phyloP scores from a whole-genome alignment of 352 stramenopile genomes.

The Detonula confervacea region DNA sequence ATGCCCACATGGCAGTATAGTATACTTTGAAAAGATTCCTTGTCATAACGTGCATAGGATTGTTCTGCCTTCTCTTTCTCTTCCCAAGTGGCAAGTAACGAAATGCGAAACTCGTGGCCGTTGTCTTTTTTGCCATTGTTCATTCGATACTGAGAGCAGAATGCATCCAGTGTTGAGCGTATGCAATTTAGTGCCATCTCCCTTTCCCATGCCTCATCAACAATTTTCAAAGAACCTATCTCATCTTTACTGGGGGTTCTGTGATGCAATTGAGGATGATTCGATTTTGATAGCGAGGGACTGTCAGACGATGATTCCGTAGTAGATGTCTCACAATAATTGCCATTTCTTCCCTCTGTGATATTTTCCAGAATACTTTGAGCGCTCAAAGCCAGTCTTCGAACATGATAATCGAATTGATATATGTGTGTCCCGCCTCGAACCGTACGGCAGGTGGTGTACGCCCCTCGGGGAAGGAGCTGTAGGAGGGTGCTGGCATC shows the following conservation, averaged over 20 bases:
- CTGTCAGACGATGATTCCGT: too few relatives aligned
- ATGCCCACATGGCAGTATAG: slow-evolving; percentile 50
- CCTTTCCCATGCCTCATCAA: slow-evolving; percentile 33
- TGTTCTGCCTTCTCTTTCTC: slow-evolving; percentile 4
- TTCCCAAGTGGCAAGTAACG: slow-evolving; percentile 48
- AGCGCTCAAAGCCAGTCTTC: slow-evolving; percentile 32
- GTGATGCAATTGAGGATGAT: slow-evolving; percentile 34
- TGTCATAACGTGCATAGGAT: slow-evolving; percentile 7
- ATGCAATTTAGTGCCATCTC: slow-evolving; percentile 39
- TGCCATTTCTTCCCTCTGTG: not conserved
- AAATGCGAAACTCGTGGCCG: slow-evolving; percentile 41
- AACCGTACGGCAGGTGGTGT: slow-evolving; percentile 51
- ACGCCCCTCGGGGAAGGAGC: slow-evolving; percentile 39
- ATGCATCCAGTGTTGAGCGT: slow-evolving; percentile 25
- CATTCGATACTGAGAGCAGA: slow-evolving; percentile 14
- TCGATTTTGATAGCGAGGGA: not conserved
- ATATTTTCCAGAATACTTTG: slow-evolving; percentile 35
- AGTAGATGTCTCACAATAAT: slow-evolving; percentile 1
- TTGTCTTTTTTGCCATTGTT: not conserved
- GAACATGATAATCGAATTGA: slow-evolving; percentile 57
- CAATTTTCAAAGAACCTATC: slow-evolving; percentile 21
- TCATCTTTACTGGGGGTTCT: slow-evolving; percentile 14
- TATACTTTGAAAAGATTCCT: slow-evolving; percentile 13
- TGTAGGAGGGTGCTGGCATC: slow-evolving; percentile 37
- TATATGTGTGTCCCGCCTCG: slow-evolving; percentile 37